Evolutionary conservation across 2,329 filamentous ascomycete species (phyloP), one percentile per base, ranked within the genome.

Genomic region (Coleophoma eucalyptorum): DNA sequence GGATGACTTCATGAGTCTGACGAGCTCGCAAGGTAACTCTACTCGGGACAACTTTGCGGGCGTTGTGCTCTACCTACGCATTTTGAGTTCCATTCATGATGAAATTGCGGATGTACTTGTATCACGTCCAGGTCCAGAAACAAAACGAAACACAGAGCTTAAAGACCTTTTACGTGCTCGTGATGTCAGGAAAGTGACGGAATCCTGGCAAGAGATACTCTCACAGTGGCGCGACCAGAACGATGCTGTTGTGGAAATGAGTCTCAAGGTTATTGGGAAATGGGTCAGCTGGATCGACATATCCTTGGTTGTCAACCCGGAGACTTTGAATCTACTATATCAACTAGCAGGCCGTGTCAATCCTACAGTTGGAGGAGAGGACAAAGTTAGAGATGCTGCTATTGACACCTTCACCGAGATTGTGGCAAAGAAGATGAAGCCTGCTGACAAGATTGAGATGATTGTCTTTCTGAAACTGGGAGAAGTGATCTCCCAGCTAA

Each of bases 271-370:
- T n/a, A 84, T 99, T 58, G 91, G 90, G 35, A 94, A 93, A 68
- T 99, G 94, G 93, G 91, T 96, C 54, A 95, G 91, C 78, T 99
- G 94, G 94, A 96, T 95, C 64, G 94, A 97, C 65, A 97, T 99
- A 62, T 89, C 88, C 46, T 77, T 99, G 51, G 85, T 99, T 42
- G 90, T 99, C 62, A 96, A 95, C 69, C 83, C 92, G 65, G 82
- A 86, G 49, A 94, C 96, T 80, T 83, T 97, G 62, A 84, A 81
- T 65, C 80, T 91, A 45, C 78, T 99, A 52, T 86, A 97, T 63
- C 88, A 94, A 58, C 82, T 97, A 57, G 87, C 96, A 50, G 90
- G 89, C n/a, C 87, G 86, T 68, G 76, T 83, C 64, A 79, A 83
- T 67, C 65, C 78, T 56, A 70, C 77, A 18, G 62, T 44, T n/a